Conservation (phyloP, 2,329 filamentous ascomycete genomes). For the Pezicula neosporulosa region DNA sequence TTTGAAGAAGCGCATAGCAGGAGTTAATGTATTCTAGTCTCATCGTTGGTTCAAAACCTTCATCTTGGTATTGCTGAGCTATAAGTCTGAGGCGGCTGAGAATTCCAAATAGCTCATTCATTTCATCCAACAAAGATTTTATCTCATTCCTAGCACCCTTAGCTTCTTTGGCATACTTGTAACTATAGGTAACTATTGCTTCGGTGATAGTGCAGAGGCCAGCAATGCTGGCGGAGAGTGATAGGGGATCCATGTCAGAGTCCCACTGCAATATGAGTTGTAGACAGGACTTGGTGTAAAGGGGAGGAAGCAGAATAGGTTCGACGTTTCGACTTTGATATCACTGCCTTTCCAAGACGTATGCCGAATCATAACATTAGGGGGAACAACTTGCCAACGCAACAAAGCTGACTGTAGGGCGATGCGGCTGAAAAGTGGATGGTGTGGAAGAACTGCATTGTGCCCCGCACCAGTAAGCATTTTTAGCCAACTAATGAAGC, state of each 20-base stretch:
- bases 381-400: too few relatives aligned
- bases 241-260: constrained; percentile 4
- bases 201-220: constrained; percentile 8
- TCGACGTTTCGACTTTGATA: too few relatives aligned
- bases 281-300: too few relatives aligned
- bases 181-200: constrained; percentile 2
- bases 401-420: too few relatives aligned
- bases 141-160: constrained; percentile 3
- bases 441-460: too few relatives aligned
- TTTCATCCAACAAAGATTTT: constrained; percentile 4
- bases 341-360: too few relatives aligned
- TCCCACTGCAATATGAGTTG: neutral
- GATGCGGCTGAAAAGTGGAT: too few relatives aligned
- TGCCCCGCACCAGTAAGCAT: too few relatives aligned
- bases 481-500: too few relatives aligned
- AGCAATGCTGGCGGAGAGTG: constrained; percentile 5
- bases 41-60: constrained; percentile 1
- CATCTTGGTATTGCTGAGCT: neutral
- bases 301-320: too few relatives aligned
- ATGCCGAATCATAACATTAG: too few relatives aligned
- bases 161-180: constrained; percentile 7
- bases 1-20: constrained; percentile 8
- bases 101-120: constrained; percentile 5
- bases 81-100: constrained; percentile 2
- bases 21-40: constrained; percentile 10